Base-by-base conservation (phyloP, 2,329 filamentous ascomycete species). In the Chaetomiaceae sp. region DNA sequence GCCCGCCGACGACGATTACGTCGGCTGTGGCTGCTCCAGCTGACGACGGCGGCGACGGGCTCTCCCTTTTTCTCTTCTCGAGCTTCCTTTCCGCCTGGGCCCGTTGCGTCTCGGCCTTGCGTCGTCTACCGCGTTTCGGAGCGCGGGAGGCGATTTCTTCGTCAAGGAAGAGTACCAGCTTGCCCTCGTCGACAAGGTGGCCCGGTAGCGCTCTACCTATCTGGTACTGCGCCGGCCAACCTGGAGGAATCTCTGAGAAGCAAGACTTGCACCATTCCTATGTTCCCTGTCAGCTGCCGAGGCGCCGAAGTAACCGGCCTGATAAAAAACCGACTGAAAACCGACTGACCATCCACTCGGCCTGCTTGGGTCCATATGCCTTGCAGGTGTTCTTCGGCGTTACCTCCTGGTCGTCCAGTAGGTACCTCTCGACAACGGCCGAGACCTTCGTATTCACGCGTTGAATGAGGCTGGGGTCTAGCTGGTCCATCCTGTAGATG, bases 211-310 rank as follows among this genome's bases (percentile, higher is more conserved):
- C 26, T 20, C 24, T 40, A 14, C 38, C 38, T 30, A 29, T 29
- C 26, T 40, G 38, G 38, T 40, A 40, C 24, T 40, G 38, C 11
- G 24, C 38, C 26, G 38, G 38, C 38, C 38, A 40, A 30, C 38
- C 38, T n/a, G 38, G 38, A 5, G 24, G 38, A 15, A 40, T 30
- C 38, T 40, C 38, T 30, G 38, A 22, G 30, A 40, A n/a, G 38
- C 38, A 26, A 40, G 38, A 30, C 30, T 30, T 40, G 19, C 38
- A 30, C 38, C 24, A 40, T 40, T 40, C 26, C 24, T 40, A 29
- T 27, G n/a, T n/a, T n/a, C n/a, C n/a, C n/a, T n/a, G n/a, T n/a
- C n/a, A n/a, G n/a, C n/a, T n/a, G n/a, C n/a, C n/a, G n/a, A n/a
- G n/a, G n/a, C n/a, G n/a, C n/a, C n/a, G n/a, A n/a, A n/a, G n/a